Evolutionary conservation across 768 basidiomycete species (phyloP), one percentile per base, ranked within the genome.

Genomic region (Leccinum subgranulosum): DNA sequence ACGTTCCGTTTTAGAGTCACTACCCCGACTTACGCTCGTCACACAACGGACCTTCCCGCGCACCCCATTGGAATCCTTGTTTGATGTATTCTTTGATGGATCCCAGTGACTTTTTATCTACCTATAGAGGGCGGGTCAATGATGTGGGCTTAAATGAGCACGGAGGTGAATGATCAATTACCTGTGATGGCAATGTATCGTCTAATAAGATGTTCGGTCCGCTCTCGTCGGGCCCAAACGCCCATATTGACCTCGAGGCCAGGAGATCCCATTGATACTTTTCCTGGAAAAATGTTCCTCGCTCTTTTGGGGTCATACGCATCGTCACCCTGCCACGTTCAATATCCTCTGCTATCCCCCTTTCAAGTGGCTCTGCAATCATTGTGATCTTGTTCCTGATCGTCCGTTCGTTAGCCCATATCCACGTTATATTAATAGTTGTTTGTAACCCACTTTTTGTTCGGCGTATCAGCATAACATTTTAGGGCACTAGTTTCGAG

Each of bases 41-140:
- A 68, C 97, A 98, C 41, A 99, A 70, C 39, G 97, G 97, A 7
- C 97, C 97, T 78, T 99, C 97, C 51, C 97, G 84, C 49, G 96
- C 88, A 51, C 94, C 97, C 97, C 97, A 98, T 69, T 97, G 97
- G 86, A 99, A 99, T 34, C 97, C 97, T 75, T 99, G 97, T 76
- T 94, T 98, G 67, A 99, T 88, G 61, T 94, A 89, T 63, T 98
- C 96, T 75, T 86, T 95, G 55, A 98, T 92, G 6, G 88, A 87
- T 34, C 82, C 84, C 52, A 99, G 76, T 53, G 94, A 66, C 71
- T 95, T 98, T 75, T 97, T 97, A 76, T 99, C 96, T 45, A 97
- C 84, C 88, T 93, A 63, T 17, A 59, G 43, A 41, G 39, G 39
- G 19, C 45, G 27, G 33, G 50, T 59, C 52, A 58, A 36, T 50